These are phyloP conservation scores for Crotalaria pallida DNA, from an alignment of 306 rosid species.

Conservation along the genomic window DNA sequence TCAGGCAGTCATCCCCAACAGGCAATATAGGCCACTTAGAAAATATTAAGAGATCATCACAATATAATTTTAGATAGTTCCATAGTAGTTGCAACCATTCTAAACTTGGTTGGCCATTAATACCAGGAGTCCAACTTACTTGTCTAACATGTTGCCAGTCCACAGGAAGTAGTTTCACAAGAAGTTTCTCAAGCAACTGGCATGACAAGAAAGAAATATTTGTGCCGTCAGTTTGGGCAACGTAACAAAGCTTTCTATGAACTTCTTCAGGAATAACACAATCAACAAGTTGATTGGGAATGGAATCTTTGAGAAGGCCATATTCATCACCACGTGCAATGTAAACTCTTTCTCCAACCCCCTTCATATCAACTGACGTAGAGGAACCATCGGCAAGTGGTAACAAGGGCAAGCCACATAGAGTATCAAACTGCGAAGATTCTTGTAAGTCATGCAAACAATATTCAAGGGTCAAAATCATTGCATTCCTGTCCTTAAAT, in stretches of 20 bases:
- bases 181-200: slow-evolving; percentile 81
- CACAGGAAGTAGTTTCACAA: slow-evolving; percentile 73
- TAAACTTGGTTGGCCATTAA: slow-evolving; percentile 85
- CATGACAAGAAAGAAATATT: slow-evolving; percentile 81
- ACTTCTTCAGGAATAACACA: slow-evolving; percentile 59
- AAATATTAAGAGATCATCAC: slow-evolving; percentile 76
- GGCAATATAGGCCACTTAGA: slow-evolving; percentile 95
- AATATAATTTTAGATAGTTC: slow-evolving; percentile 72
- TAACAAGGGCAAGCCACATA: slow-evolving; percentile 73
- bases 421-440: slow-evolving; percentile 56
- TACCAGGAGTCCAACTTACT: slow-evolving; percentile 79
- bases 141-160: slow-evolving; percentile 86
- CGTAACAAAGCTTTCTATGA: slow-evolving; percentile 63
- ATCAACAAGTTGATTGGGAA: slow-evolving; percentile 75
- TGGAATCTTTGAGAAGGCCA: slow-evolving; percentile 82
- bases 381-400: slow-evolving; percentile 90
- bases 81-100: slow-evolving; percentile 90
- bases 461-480: slow-evolving; percentile 83
- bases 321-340: slow-evolving; percentile 79
- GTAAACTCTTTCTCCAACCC: slow-evolving; percentile 82
- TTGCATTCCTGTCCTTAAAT: slow-evolving; percentile 73
- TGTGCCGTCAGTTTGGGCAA: slow-evolving; percentile 62
- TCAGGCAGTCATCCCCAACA: slow-evolving; percentile 57
- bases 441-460: slow-evolving; percentile 78
- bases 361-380: slow-evolving; percentile 64